Evolutionary conservation across 768 basidiomycete genomes (phyloP).

Genomic region (Pholiota molesta): DNA sequence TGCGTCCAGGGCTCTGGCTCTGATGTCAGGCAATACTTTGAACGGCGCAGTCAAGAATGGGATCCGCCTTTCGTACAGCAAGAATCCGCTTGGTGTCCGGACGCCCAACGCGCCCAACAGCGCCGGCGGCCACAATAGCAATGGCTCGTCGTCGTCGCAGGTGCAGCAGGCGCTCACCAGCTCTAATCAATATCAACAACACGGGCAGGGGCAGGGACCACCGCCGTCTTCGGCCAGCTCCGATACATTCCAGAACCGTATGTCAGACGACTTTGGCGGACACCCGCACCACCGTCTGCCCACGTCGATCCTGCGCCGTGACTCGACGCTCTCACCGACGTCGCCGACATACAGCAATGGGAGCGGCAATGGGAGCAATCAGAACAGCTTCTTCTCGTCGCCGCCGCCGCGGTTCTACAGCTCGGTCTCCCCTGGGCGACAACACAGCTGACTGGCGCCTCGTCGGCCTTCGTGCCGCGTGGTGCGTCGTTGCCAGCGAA

Average conservation of each 20-base stretch:
- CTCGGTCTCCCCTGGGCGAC: conserved; percentile 22
- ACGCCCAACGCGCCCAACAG: conserved; percentile 79
- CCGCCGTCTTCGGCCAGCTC: conserved; percentile 10
- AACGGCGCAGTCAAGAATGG: conserved; percentile 92
- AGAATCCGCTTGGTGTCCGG: conserved; percentile 95
- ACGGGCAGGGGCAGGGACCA: conserved; percentile 11
- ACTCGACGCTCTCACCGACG: conserved; percentile 21
- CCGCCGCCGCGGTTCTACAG: conserved; percentile 50
- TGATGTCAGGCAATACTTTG: conserved; percentile 90
- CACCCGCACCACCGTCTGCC: conserved; percentile 19
- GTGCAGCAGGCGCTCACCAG: conserved; percentile 39
- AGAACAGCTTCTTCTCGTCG: conserved; percentile 40
- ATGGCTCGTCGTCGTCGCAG: conserved; percentile 41
- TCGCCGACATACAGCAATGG: conserved; percentile 8
- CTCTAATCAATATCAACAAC: conserved; percentile 18
- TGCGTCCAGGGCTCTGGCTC: conserved; percentile 86
- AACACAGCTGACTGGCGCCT: conserved; percentile 32
- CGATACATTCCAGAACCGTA: conserved; percentile 22
- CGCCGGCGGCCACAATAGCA: conserved; percentile 37
- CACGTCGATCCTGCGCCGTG: conserved; percentile 17
- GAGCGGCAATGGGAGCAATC: conserved; percentile 34
- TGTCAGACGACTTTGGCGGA: conserved; percentile 23
- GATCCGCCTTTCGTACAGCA: conserved; percentile 95
- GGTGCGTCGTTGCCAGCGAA: conserved; percentile 11
- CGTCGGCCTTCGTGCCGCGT: conserved; percentile 40